Percentiles rank a stretch among this genome's conserved stretches.
phyloP scores from a whole-genome alignment of 1,139 yeast species.

The Barnettozyma hawaiiensis region DNA sequence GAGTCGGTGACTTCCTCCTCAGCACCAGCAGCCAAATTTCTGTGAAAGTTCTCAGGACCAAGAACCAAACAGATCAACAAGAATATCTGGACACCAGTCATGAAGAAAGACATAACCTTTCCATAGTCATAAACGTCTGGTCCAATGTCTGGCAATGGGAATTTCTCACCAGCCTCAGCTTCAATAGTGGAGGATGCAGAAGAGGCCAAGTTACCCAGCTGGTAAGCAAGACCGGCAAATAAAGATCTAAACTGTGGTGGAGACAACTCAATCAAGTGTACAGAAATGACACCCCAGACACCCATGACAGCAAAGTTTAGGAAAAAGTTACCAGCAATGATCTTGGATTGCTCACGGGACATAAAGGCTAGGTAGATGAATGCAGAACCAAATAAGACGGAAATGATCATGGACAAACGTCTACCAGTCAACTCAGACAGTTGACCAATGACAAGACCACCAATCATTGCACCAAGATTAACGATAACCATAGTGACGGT shows the following conservation, averaged over 20 bases:
- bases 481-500: conserved; percentile 44
- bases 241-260: conserved; percentile 51
- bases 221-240: conserved; percentile 50
- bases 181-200: conserved; percentile 62
- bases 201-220: conserved; percentile 53
- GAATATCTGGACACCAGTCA: conserved; percentile 52
- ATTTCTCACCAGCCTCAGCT: conserved; percentile 44
- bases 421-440: conserved; percentile 40
- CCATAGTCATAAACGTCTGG: conserved; percentile 32
- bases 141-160: conserved; percentile 33
- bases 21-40: conserved; percentile 26
- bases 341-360: conserved; percentile 31
- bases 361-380: conserved; percentile 50
- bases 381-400: conserved; percentile 44
- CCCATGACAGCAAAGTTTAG: conserved; percentile 52
- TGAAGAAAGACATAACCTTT: conserved; percentile 53
- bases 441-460: conserved; percentile 35
- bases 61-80: conserved; percentile 38
- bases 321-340: conserved; percentile 45
- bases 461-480: conserved; percentile 44
- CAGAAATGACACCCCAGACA: conserved; percentile 52
- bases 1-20: conserved; percentile 23
- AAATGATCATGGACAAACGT: conserved; percentile 38
- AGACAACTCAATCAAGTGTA: conserved; percentile 50
- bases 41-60: conserved; percentile 48